Evolutionary conservation across 306 rosid species (phyloP).

Genomic region (Malus orientalis): DNA sequence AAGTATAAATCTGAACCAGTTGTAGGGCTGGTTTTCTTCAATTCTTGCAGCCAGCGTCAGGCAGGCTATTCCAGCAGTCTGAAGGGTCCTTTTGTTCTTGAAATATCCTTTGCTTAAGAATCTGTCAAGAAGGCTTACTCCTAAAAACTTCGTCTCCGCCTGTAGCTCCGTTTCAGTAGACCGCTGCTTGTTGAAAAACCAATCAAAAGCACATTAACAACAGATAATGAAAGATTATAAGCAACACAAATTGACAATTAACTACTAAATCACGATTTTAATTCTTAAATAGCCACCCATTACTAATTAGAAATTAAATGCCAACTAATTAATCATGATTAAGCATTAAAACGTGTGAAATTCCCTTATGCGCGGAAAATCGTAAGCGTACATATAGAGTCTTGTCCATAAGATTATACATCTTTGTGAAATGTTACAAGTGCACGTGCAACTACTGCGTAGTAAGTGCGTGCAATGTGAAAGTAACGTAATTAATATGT

Average conservation of each 20-base stretch:
- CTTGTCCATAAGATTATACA: neutral
- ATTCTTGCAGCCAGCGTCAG: slow-evolving; percentile 76
- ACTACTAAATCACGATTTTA: neutral
- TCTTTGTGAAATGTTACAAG: too few species aligned
- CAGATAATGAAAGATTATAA: neutral
- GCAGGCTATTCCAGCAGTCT: slow-evolving; percentile 77
- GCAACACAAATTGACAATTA: neutral
- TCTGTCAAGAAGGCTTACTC: slow-evolving; percentile 71
- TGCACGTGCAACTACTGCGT: neutral
- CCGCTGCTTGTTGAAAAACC: slow-evolving; percentile 38
- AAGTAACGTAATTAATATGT: neutral
- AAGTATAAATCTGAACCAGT: slow-evolving; percentile 37
- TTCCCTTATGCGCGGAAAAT: neutral
- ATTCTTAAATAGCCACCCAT: neutral
- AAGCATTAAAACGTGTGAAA: neutral
- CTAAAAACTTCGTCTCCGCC: slow-evolving; percentile 80
- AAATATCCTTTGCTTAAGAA: slow-evolving; percentile 79
- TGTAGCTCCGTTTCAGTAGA: slow-evolving; percentile 45
- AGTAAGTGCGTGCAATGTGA: neutral
- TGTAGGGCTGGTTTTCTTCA: slow-evolving; percentile 83
- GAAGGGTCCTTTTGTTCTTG: slow-evolving; percentile 44
- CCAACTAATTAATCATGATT: neutral
- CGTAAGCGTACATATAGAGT: neutral
- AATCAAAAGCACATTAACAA: slow-evolving; percentile 3
- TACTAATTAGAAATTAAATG: neutral